phyloP scores from a whole-genome alignment of 1,284 basidiomycete species.

The Amylostereum areolatum region DNA sequence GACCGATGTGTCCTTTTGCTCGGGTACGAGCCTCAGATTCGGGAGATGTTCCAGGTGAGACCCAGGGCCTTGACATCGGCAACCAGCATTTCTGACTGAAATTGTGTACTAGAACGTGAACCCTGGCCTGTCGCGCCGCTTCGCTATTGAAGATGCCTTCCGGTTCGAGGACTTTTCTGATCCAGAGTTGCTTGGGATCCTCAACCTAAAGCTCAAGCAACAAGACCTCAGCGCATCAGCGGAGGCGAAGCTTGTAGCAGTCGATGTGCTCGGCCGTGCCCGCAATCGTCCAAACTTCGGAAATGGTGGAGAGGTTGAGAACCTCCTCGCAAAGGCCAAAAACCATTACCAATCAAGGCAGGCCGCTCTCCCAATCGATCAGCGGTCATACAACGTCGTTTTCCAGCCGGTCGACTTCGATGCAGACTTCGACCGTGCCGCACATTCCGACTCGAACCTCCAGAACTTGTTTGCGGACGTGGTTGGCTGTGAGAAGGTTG shows the following conservation, averaged over 20 bases:
- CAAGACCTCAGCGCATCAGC: slow-evolving; percentile 53
- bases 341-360: slow-evolving; percentile 40
- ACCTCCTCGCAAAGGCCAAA: slow-evolving; percentile 52
- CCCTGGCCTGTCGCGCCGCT: slow-evolving; percentile 52
- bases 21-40: slow-evolving; percentile 60
- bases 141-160: slow-evolving; percentile 61
- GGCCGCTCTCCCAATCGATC: slow-evolving; percentile 22
- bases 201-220: slow-evolving; percentile 50
- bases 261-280: slow-evolving; percentile 43
- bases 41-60: slow-evolving; percentile 63
- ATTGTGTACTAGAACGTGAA: slow-evolving; percentile 49
- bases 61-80: not conserved
- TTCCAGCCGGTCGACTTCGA: slow-evolving; percentile 62
- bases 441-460: slow-evolving; percentile 44
- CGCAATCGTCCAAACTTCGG: slow-evolving; percentile 60
- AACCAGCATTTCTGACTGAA: not conserved
- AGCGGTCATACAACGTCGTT: slow-evolving; percentile 32
- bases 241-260: slow-evolving; percentile 47
- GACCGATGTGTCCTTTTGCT: slow-evolving; percentile 61
- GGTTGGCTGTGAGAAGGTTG: slow-evolving; percentile 50
- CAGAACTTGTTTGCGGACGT: slow-evolving; percentile 53
- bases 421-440: slow-evolving; percentile 43
- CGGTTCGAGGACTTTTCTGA: slow-evolving; percentile 57
- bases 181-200: slow-evolving; percentile 40
- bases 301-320: slow-evolving; percentile 65